phyloP scores from a whole-genome alignment of 768 basidiomycete genomes.

The Lentinula sp. region DNA sequence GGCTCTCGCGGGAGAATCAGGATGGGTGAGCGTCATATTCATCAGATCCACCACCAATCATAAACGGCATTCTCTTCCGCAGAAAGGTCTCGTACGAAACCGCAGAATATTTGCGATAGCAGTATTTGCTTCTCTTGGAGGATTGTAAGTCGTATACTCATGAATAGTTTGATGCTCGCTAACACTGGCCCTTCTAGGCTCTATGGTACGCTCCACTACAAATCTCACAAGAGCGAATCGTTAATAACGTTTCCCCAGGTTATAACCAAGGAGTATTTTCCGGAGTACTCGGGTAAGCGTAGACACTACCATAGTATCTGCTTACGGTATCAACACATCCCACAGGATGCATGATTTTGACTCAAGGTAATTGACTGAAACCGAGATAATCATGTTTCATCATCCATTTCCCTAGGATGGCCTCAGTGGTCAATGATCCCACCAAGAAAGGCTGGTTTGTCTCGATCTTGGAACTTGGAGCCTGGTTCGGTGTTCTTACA shows the following conservation, averaged over 20 bases:
- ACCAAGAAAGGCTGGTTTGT: constrained; percentile 68
- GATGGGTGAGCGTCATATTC: constrained; percentile 42
- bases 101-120: constrained; percentile 60
- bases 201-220: constrained; percentile 40
- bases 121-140: constrained; percentile 75
- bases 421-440: constrained; percentile 41
- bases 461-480: constrained; percentile 67
- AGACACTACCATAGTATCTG: neutral
- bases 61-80: neutral
- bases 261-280: constrained; percentile 80
- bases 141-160: constrained; percentile 43
- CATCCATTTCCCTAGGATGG: constrained; percentile 35
- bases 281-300: constrained; percentile 54
- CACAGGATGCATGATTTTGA: constrained; percentile 46
- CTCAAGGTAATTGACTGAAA: constrained; percentile 13
- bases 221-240: neutral
- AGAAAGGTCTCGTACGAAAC: constrained; percentile 66
- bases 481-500: constrained; percentile 69
- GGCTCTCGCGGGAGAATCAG: constrained; percentile 57
- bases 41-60: no score
- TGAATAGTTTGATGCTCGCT: neutral
- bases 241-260: constrained; percentile 25
- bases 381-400: neutral
- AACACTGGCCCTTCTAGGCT: constrained; percentile 30
- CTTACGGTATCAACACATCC: neutral